Base-by-base conservation (phyloP, 139 green algal species). In the Closterium sp. region DNA sequence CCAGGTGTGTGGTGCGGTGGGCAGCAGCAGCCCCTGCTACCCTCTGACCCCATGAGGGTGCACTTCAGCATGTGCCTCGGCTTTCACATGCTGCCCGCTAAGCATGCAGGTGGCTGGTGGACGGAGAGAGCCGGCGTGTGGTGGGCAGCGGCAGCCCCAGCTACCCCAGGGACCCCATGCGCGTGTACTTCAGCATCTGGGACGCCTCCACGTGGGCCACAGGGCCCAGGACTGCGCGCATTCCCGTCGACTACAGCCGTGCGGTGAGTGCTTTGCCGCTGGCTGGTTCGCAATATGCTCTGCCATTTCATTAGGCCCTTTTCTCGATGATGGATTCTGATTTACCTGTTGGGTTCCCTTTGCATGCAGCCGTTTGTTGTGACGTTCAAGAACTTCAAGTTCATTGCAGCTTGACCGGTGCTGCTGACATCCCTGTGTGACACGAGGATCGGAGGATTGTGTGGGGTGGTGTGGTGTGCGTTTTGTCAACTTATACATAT, bases 151-250 rank as follows among this genome's bases (percentile, higher is more conserved):
- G 64, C 64, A 83, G 16, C 64, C 16, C 10, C 64, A 83, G 12
- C 12, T 83, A 28, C 64, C 64, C 64, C 12, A 83, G 64, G 64
- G 64, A 83, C 12, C 64, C 64, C 10, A 83, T 83, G 64, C 83
- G 30, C 16, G 83, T 86, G 12, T 32, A 32, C 30, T 86, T 86
- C 30, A 86, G 83, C 83, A 86, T 86, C 83, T 86, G 83, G 83
- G 83, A 86, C n/a, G 83, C 83, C 30, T 86, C 83, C 30, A 33
- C n/a, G 12, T 86, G 83, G 83, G 83, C 83, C 83, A 86, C 83
- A 3, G 83, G 83, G n/a, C 83, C 83, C 30, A 34, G 83, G 30
- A 33, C 0, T 9, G 83, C n/a, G 8, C 83, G n/a, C 83, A 86
- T 86, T 23, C 83, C n/a, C n/a, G 83, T 86, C 28, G 30, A 86